Conservation (phyloP, 2,329 filamentous ascomycete species). For the Fusarium musae region DNA sequence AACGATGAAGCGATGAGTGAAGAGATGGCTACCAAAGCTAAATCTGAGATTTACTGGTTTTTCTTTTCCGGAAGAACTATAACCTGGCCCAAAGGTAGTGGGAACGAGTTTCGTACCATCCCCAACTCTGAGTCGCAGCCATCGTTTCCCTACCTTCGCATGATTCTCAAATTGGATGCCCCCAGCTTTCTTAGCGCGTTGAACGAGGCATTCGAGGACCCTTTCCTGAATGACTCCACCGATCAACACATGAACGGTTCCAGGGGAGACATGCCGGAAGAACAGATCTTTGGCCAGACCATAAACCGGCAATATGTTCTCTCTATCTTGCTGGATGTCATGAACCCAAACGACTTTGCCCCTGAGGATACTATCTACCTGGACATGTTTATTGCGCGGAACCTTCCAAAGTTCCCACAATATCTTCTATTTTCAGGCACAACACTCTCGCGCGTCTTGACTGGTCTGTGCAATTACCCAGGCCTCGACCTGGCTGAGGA, state of each 20-base stretch:
- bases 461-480: slow-evolving; percentile 86
- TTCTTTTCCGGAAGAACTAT: slow-evolving; percentile 87
- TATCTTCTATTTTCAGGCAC: slow-evolving; percentile 92
- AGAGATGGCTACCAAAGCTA: slow-evolving; percentile 77
- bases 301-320: slow-evolving; percentile 94
- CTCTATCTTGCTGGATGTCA: slow-evolving; percentile 89
- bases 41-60: slow-evolving; percentile 91
- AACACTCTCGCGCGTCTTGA: slow-evolving; percentile 81
- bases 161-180: slow-evolving; percentile 88
- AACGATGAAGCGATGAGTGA: slow-evolving; percentile 81
- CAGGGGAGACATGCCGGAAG: slow-evolving; percentile 66
- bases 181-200: slow-evolving; percentile 93
- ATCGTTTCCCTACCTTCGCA: slow-evolving; percentile 84
- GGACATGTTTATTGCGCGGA: slow-evolving; percentile 98
- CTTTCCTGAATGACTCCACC: slow-evolving; percentile 85
- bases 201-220: slow-evolving; percentile 97
- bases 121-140: slow-evolving; percentile 69
- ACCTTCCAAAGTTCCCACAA: slow-evolving; percentile 95
- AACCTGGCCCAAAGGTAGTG: slow-evolving; percentile 76
- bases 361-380: slow-evolving; percentile 89
- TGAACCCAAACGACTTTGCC: slow-evolving; percentile 81
- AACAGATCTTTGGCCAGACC: slow-evolving; percentile 74
- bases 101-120: slow-evolving; percentile 69
- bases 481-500: slow-evolving; percentile 85
- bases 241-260: slow-evolving; percentile 67